These are phyloP conservation scores for Gracilaria vermiculophylla DNA, from an alignment of 23 red algal species.

Conservation along the genomic window DNA sequence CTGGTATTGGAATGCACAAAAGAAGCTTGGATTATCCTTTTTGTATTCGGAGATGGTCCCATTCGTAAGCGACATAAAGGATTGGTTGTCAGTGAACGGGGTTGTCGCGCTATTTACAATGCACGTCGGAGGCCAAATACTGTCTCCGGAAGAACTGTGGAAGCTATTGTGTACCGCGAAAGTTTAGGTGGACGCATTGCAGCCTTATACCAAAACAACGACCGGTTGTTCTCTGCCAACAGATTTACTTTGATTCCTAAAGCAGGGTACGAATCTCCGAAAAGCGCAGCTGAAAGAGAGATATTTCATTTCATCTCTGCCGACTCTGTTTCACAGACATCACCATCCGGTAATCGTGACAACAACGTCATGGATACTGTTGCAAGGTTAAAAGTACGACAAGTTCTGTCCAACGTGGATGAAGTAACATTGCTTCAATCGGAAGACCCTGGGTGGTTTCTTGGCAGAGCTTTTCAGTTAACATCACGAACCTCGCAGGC, in stretches of 20 bases:
- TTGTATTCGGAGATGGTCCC: not conserved
- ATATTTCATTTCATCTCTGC: not conserved
- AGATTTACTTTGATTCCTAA: slow-evolving; percentile 8
- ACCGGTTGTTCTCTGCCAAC: not conserved
- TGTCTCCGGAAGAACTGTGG: not conserved
- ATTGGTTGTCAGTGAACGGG: not conserved
- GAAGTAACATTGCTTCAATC: not conserved
- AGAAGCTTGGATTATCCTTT: slow-evolving; percentile 8
- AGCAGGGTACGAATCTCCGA: not conserved
- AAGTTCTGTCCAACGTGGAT: not conserved
- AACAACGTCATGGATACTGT: no score
- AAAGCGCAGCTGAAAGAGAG: not conserved
- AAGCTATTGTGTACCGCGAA: slow-evolving; percentile 19
- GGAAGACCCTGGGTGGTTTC: not conserved
- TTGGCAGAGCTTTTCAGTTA: not conserved
- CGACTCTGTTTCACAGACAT: not conserved
- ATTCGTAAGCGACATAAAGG: not conserved
- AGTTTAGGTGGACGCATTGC: slow-evolving; percentile 18
- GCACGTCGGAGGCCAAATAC: not conserved
- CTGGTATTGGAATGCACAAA: not conserved
- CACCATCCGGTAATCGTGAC: not conserved
- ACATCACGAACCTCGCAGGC: slow-evolving; percentile 1
- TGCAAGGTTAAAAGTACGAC: not conserved
- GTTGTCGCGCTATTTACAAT: not conserved
- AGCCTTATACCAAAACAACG: slow-evolving; percentile 20